Conservation (phyloP, 306 rosid genomes). For the Urtica urens region DNA sequence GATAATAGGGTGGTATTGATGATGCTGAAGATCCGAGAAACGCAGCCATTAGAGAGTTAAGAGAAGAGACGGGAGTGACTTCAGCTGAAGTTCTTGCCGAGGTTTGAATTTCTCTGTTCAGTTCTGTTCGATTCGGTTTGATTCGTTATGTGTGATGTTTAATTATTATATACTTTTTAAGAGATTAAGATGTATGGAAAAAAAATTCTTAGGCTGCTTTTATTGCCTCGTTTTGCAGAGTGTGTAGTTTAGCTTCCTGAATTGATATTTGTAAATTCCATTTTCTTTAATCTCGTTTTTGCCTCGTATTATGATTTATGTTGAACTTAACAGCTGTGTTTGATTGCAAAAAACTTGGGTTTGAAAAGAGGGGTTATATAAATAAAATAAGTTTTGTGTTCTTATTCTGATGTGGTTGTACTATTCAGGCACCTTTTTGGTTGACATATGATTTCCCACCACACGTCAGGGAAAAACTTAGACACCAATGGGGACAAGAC, state of each 20-base stretch:
- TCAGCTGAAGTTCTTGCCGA: conserved; percentile 74
- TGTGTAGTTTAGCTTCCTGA: too few relatives aligned
- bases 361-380: too few relatives aligned
- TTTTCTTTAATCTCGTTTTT: too few relatives aligned
- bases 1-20: conserved; percentile 67
- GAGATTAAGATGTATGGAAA: too few relatives aligned
- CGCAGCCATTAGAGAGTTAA: conserved; percentile 69
- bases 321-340: too few relatives aligned
- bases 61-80: conserved; percentile 82
- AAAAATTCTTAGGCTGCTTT: too few relatives aligned
- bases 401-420: neutral
- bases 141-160: neutral
- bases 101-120: conserved; percentile 28
- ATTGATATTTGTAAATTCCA: too few relatives aligned
- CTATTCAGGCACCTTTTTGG: conserved; percentile 66
- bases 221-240: too few relatives aligned
- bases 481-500: conserved; percentile 63
- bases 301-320: too few relatives aligned
- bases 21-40: conserved; percentile 76
- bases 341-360: too few relatives aligned
- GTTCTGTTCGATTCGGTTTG: neutral
- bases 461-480: conserved; percentile 53
- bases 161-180: too few relatives aligned
- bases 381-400: too few relatives aligned
- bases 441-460: conserved; percentile 92